phyloP scores from a whole-genome alignment of 2,329 filamentous ascomycete genomes.

The Ceratocystis albifundus region DNA sequence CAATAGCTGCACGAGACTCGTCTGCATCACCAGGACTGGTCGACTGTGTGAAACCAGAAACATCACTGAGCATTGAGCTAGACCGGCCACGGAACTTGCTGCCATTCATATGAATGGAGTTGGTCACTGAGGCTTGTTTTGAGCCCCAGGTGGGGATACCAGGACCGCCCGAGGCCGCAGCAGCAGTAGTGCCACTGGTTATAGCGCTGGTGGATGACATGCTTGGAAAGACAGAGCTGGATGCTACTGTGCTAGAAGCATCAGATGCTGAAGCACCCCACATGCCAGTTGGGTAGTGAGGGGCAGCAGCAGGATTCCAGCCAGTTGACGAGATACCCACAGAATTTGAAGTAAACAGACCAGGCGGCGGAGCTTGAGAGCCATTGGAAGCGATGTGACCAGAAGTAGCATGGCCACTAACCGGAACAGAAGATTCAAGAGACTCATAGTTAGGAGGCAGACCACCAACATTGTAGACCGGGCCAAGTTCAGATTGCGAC shows the following conservation, averaged over 20 bases:
- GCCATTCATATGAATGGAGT: slow-evolving; percentile 25
- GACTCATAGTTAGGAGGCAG: slow-evolving; percentile 12
- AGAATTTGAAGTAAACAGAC: slow-evolving; percentile 8
- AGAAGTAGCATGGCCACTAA: slow-evolving; percentile 4
- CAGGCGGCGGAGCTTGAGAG: not conserved
- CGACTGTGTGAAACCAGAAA: slow-evolving; percentile 55
- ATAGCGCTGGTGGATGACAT: not conserved
- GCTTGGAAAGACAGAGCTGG: not conserved
- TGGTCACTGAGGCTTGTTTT: not conserved
- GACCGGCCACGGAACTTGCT: slow-evolving; percentile 45
- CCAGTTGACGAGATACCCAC: slow-evolving; percentile 21
- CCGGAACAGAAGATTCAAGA: not conserved
- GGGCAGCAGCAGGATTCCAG: slow-evolving; percentile 31
- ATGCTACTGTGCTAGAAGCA: not conserved
- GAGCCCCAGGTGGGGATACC: not conserved
- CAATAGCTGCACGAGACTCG: slow-evolving; percentile 6
- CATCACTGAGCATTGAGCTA: slow-evolving; percentile 55
- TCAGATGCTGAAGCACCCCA: slow-evolving; percentile 28
- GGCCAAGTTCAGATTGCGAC: not conserved
- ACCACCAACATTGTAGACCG: slow-evolving; percentile 21
- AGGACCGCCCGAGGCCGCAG: not conserved
- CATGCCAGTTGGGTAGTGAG: slow-evolving; percentile 31
- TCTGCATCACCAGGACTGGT: slow-evolving; percentile 38
- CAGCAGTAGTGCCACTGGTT: not conserved
- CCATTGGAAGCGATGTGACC: slow-evolving; percentile 6